phyloP scores from a whole-genome alignment of 345 rosid genomes.

The Lepidium africanum region DNA sequence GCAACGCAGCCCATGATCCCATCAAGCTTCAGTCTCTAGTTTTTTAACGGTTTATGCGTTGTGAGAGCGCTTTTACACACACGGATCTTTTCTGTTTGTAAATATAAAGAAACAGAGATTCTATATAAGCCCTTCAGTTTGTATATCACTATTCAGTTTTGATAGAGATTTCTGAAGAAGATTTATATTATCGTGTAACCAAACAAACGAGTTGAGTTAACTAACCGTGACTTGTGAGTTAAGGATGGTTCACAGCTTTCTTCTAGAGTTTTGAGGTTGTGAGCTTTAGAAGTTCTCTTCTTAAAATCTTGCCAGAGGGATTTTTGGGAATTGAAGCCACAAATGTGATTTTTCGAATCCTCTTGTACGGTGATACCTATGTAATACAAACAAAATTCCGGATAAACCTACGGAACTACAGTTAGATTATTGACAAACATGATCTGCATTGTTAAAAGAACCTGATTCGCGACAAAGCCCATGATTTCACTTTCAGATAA shows the following conservation, averaged over 20 bases:
- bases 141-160: slow-evolving; percentile 19
- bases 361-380: slow-evolving; percentile 37
- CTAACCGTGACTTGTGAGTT: background rate
- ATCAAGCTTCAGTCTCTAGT: slow-evolving; percentile 26
- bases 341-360: slow-evolving; percentile 59
- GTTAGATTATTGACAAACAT: background rate
- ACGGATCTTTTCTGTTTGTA: slow-evolving; percentile 17
- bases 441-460: background rate
- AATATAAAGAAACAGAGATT: slow-evolving; percentile 16
- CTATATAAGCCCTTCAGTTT: slow-evolving; percentile 3
- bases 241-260: slow-evolving; percentile 3
- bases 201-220: background rate
- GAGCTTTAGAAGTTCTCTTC: slow-evolving; percentile 71
- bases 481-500: slow-evolving; percentile 18
- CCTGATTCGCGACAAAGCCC: slow-evolving; percentile 22
- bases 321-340: slow-evolving; percentile 63
- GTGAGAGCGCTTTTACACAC: slow-evolving; percentile 3
- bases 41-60: slow-evolving; percentile 15
- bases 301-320: slow-evolving; percentile 69
- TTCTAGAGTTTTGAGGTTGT: slow-evolving; percentile 33
- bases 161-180: background rate
- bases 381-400: background rate
- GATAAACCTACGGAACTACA: background rate
- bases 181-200: background rate
- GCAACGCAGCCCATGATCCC: slow-evolving; percentile 24